Percentiles rank a stretch among this genome's conserved stretches.
Conservation (phyloP, 768 basidiomycete genomes). For the Lactarius akahatsu region DNA sequence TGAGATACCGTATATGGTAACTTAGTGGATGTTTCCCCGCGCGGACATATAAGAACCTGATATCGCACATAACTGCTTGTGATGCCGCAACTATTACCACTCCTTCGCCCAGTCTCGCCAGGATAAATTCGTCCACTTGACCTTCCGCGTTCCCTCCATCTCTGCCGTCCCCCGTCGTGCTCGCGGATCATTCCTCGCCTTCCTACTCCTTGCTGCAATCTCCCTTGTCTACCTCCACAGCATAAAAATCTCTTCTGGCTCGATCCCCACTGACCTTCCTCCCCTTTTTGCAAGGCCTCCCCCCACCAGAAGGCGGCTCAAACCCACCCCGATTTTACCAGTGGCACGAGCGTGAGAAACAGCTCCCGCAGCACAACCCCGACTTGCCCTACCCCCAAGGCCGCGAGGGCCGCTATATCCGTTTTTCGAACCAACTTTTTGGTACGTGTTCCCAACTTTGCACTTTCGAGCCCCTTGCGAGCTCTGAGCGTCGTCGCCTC, state of each 20-base stretch:
- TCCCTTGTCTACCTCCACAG: not conserved
- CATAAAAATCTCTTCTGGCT: too few relatives aligned
- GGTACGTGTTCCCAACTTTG: constrained; percentile 11
- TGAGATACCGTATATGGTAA: not conserved
- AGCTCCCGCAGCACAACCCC: constrained; percentile 23
- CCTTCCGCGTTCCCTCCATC: not conserved
- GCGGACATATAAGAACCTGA: too few relatives aligned
- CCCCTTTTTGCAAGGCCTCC: not conserved
- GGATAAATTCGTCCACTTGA: not conserved
- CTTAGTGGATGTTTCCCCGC: not conserved
- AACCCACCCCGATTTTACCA: constrained; percentile 18
- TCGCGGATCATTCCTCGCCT: not conserved
- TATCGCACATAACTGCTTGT: too few relatives aligned
- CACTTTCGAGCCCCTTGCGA: not conserved
- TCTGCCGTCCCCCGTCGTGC: constrained; percentile 2
- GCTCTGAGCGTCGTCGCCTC: not conserved
- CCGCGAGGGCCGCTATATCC: constrained; percentile 24
- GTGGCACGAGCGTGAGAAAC: constrained; percentile 17
- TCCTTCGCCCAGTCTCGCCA: not conserved
- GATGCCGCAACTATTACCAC: not conserved
- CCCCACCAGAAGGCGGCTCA: constrained; percentile 2
- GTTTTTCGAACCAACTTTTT: constrained; percentile 21
- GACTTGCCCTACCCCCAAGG: constrained; percentile 25
- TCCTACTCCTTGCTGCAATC: not conserved
- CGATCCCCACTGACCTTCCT: not conserved